Base-by-base conservation (phyloP, 2,329 filamentous ascomycete genomes). In the Helotiales sp. region DNA sequence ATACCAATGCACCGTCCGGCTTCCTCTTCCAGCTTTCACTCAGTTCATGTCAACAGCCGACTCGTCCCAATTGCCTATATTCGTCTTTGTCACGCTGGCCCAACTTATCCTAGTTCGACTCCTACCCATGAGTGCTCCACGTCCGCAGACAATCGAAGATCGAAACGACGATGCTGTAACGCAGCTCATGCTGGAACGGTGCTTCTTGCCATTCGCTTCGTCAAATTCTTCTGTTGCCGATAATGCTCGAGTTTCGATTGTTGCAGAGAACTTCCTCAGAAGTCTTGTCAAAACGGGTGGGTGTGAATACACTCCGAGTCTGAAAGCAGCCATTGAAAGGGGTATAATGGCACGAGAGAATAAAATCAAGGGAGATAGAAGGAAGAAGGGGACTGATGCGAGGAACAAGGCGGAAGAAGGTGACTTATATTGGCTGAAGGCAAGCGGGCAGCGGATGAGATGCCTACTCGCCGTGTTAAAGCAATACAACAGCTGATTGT, bases 161-260 rank as follows among this genome's bases (percentile, higher is more conserved):
- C 55, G 47, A 10, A 61, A 79, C 3, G 78, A 80, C 10, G 77
- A 80, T 28, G 79, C 77, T n/a, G 76, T 89, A 22, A 83, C 77
- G 4, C 82, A 85, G 69, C 58, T 75, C 0, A 82, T 84, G 17
- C 79, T 90, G 22, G 83, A 87, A 67, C 70, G 75, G 45, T 82
- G 82, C 67, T 89, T 83, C 72, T 79, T 89, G 5, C 86, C 86
- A 0, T 86, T 79, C 63, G 76, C 83, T 1, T 85, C 87, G 0
- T 84, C 80, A 30, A 83, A 80, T 0, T 75, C 77, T 3, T 82
- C 77, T 10, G 73, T 80, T 0, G 77, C 79, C 1, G 87, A 89
- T 52, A 89, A 90, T 71, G 83, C 85, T 5, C 86, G 86, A 70
- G 80, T 89, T 13, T 84, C 83, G 3, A 77, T 89, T 30, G 71